These are phyloP conservation scores for Mycena leptocephala DNA, from an alignment of 768 basidiomycete species.

Conservation along the genomic window DNA sequence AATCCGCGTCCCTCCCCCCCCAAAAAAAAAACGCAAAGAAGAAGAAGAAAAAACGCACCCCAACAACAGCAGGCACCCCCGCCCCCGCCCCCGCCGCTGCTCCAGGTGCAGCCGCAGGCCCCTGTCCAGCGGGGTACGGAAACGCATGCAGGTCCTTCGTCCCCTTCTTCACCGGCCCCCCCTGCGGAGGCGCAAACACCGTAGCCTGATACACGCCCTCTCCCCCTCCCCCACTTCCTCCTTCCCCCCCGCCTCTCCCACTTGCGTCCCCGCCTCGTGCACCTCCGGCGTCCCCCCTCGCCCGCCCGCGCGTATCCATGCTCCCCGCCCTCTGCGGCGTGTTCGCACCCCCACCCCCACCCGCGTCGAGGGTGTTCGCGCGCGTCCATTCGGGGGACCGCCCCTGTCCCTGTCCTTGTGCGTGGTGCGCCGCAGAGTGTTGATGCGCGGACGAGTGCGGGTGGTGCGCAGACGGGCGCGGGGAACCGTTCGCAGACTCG, in stretches of 20 bases:
- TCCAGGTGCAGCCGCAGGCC: too few relatives aligned
- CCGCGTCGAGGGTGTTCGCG: too few relatives aligned
- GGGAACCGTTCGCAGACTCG: constrained; percentile 26
- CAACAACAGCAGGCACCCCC: background rate
- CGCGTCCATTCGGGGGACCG: too few relatives aligned
- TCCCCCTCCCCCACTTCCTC: background rate
- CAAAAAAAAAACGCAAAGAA: background rate
- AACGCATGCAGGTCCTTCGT: background rate
- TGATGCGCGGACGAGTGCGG: too few relatives aligned
- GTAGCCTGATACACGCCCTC: background rate
- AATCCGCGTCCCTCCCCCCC: too few relatives aligned
- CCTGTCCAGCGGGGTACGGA: background rate
- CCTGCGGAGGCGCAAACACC: background rate
- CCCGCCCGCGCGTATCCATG: too few relatives aligned
- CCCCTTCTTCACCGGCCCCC: background rate
- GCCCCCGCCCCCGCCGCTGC: background rate
- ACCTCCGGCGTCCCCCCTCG: too few relatives aligned
- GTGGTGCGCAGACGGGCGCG: background rate
- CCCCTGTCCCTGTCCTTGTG: background rate
- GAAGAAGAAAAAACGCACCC: background rate
- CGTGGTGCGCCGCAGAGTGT: background rate
- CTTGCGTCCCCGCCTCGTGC: too few relatives aligned
- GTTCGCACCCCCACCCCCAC: too few relatives aligned
- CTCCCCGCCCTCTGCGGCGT: background rate
- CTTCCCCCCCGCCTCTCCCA: background rate